Evolutionary conservation across 192 early-diverging fungal species (phyloP), one percentile per base, ranked within the genome.

Genomic region (Dissophora globulifera): DNA sequence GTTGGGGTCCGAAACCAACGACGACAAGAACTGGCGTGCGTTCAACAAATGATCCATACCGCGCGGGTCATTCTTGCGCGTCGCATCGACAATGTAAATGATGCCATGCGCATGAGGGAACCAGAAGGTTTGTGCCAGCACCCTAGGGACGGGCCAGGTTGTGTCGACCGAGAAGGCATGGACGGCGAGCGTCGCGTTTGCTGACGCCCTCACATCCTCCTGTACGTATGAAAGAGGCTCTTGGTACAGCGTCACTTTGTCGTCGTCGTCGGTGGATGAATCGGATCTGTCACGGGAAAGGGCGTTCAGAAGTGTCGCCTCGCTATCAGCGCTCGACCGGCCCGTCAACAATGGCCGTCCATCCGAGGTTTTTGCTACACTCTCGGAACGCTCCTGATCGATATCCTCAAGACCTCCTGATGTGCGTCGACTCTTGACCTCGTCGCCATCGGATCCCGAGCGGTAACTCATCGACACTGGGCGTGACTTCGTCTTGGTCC

Each of bases 81-180:
- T 60, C 13, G 71, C 71, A 32, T 75, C 71, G 4, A 75, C 71
- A 53, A 75, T 66, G 27, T 75, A 75, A 25, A 75, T 66, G 26
- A 75, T 75, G 1, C 71, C 71, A 30, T 75, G 71, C 2, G 71
- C 71, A 31, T 60, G 50, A 0, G 71, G 71, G 57, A 75, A 75
- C 71, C 71, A 75, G 32, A 75, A 75, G 7, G 54, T 59, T 26
- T 75, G 71, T 0, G 71, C 71, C 31, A 75, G 40, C 12, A 48
- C 52, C 6, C 71, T 27, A 0, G 71, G 71, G 3, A 75, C 57
- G 12, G 71, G 71, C 71, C 71, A 75, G 25, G 71, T 75, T 1
- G 71, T 66, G 35, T 75, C 71, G 17, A 75, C 50, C 3, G 71
- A 75, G 22, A 75, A 75, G 7, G 71, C 71, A 17, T 75, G 71